These are phyloP conservation scores for Epichloe brachyelytri DNA, from an alignment of 2,329 filamentous ascomycete species.

Conservation along the genomic window DNA sequence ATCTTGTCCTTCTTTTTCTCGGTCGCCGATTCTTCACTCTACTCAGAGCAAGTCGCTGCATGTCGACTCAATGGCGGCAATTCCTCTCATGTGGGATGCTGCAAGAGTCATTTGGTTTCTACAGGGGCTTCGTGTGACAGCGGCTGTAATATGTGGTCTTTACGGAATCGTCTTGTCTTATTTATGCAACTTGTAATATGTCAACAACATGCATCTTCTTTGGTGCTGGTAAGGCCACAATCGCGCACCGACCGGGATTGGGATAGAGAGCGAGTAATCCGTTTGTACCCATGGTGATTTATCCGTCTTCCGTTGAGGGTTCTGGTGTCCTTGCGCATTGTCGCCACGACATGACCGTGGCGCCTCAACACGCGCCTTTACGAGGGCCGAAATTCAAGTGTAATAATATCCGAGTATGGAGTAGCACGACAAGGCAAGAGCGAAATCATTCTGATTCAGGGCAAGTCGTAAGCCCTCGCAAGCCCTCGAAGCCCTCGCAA, in stretches of 20 bases:
- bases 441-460: too few relatives aligned
- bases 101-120: background rate
- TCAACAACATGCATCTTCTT: too few relatives aligned
- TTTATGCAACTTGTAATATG: background rate
- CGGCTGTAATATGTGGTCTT: background rate
- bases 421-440: too few relatives aligned
- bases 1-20: background rate
- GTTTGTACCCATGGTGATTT: too few relatives aligned
- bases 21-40: background rate
- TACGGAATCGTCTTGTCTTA: background rate
- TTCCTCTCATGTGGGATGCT: background rate
- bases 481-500: too few relatives aligned
- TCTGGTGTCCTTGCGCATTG: background rate
- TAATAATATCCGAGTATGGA: background rate
- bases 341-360: background rate
- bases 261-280: too few relatives aligned
- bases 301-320: too few relatives aligned
- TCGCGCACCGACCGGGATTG: too few relatives aligned
- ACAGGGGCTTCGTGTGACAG: background rate
- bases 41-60: background rate
- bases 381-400: background rate
- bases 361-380: background rate
- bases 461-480: too few relatives aligned
- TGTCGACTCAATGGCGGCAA: background rate
- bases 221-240: too few relatives aligned